These are phyloP conservation scores for Leccinum pachyderme DNA, from an alignment of 1,284 basidiomycete species.

Conservation along the genomic window DNA sequence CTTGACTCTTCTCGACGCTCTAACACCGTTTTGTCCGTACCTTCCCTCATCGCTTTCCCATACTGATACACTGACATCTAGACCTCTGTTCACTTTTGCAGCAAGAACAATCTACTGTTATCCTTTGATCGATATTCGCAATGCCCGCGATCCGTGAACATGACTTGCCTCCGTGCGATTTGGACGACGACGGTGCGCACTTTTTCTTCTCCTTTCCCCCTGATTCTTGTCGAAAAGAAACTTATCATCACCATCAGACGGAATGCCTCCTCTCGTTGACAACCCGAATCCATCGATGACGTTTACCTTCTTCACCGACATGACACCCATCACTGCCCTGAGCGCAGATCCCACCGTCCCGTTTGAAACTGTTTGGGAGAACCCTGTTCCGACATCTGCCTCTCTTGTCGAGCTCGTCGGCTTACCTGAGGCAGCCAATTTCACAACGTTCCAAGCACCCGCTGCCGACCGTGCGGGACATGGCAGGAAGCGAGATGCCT, in stretches of 20 bases:
- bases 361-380: conserved; percentile 38
- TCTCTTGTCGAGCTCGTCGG: conserved; percentile 24
- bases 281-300: conserved; percentile 47
- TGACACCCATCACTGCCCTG: conserved; percentile 42
- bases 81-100: conserved; percentile 3
- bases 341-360: conserved; percentile 35
- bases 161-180: conserved; percentile 17
- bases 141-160: conserved; percentile 31
- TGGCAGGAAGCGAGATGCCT: conserved; percentile 48
- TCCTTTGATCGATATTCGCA: not conserved
- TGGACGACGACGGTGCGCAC: conserved; percentile 32
- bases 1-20: conserved; percentile 24
- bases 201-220: not conserved
- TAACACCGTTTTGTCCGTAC: conserved; percentile 24
- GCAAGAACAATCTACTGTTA: not conserved
- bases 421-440: conserved; percentile 12
- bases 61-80: conserved; percentile 11
- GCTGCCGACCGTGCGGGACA: conserved; percentile 36
- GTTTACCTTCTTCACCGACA: conserved; percentile 48
- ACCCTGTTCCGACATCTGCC: conserved; percentile 14
- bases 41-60: conserved; percentile 5
- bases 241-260: conserved; percentile 28
- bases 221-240: conserved; percentile 12
- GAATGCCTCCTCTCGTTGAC: conserved; percentile 52
- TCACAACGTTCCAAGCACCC: conserved; percentile 8